These are phyloP conservation scores for Cryptococcus neoformans DNA, from an alignment of 1,284 basidiomycete genomes.

Conservation along the genomic window DNA sequence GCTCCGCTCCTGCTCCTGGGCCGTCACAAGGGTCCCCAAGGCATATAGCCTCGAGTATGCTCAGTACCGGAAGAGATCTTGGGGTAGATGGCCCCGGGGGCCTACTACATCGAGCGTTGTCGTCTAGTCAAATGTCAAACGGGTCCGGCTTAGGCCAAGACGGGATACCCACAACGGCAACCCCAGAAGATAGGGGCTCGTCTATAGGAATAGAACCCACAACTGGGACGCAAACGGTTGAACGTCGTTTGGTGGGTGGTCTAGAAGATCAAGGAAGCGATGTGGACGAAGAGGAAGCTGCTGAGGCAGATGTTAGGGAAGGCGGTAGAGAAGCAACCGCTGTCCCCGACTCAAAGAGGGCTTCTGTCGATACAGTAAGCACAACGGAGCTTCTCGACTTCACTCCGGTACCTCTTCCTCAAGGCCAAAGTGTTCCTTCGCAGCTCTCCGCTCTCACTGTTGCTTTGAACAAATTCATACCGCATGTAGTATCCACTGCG, in stretches of 20 bases:
- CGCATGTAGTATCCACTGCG: slow-evolving; percentile 28
- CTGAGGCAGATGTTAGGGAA: slow-evolving; percentile 9
- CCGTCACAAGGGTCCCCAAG: slow-evolving; percentile 6
- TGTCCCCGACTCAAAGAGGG: slow-evolving; percentile 9
- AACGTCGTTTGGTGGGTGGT: slow-evolving; percentile 18
- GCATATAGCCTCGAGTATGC: slow-evolving; percentile 15
- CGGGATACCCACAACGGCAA: slow-evolving; percentile 46
- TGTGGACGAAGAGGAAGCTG: slow-evolving; percentile 43
- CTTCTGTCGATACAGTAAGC: slow-evolving; percentile 21
- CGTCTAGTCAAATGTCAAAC: slow-evolving; percentile 25
- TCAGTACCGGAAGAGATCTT: slow-evolving; percentile 25
- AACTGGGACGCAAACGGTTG: slow-evolving; percentile 15
- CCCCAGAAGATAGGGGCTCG: background rate
- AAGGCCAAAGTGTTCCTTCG: background rate
- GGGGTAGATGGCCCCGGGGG: slow-evolving; percentile 14
- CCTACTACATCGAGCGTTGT: slow-evolving; percentile 20
- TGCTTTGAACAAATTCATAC: slow-evolving; percentile 38
- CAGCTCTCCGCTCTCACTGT: slow-evolving; percentile 35
- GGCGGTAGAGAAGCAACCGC: slow-evolving; percentile 3
- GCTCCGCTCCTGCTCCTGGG: slow-evolving; percentile 37
- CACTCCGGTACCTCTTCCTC: slow-evolving; percentile 12
- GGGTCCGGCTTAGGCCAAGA: slow-evolving; percentile 45
- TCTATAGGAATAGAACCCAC: slow-evolving; percentile 1
- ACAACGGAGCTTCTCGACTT: slow-evolving; percentile 20
- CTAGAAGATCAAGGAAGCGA: slow-evolving; percentile 41